A percentile compares a stretch with the other conserved stretches of the same genome.
These are phyloP conservation scores for Ganoderma leucocontextum DNA, from an alignment of 1,284 basidiomycete species.

Conservation along the genomic window DNA sequence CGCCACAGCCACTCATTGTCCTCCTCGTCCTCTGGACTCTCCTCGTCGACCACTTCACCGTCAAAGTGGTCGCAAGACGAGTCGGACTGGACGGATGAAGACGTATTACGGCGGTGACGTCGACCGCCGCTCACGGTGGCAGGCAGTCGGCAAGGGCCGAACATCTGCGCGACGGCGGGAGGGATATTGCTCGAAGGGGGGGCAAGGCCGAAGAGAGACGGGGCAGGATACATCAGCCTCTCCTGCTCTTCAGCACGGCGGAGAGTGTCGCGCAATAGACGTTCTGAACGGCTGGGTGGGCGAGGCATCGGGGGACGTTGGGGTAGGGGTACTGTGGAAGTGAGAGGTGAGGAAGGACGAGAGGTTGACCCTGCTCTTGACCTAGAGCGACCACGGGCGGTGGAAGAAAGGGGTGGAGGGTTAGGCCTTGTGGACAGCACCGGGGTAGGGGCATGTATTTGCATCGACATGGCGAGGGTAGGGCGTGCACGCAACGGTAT, in stretches of 20 bases:
- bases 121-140: slow-evolving; percentile 24
- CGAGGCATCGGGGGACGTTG: slow-evolving; percentile 42
- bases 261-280: slow-evolving; percentile 64
- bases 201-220: slow-evolving; percentile 30
- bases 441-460: slow-evolving; percentile 43
- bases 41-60: slow-evolving; percentile 37
- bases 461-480: slow-evolving; percentile 48
- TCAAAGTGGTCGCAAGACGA: slow-evolving; percentile 39
- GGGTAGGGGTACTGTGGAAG: slow-evolving; percentile 33
- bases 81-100: slow-evolving; percentile 38
- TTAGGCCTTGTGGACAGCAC: slow-evolving; percentile 38
- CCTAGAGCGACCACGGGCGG: slow-evolving; percentile 35
- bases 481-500: slow-evolving; percentile 41
- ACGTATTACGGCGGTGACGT: slow-evolving; percentile 37
- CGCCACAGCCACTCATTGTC: slow-evolving; percentile 36
- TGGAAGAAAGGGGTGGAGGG: slow-evolving; percentile 31
- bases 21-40: slow-evolving; percentile 44
- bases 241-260: slow-evolving; percentile 56
- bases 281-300: slow-evolving; percentile 56
- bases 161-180: slow-evolving; percentile 24
- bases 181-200: slow-evolving; percentile 22
- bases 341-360: slow-evolving; percentile 37
- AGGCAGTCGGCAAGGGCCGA: slow-evolving; percentile 26
- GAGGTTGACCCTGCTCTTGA: slow-evolving; percentile 35
- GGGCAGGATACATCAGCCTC: slow-evolving; percentile 34